phyloP scores from a whole-genome alignment of 441 rosid genomes.

The Arabidopsis hybrid region DNA sequence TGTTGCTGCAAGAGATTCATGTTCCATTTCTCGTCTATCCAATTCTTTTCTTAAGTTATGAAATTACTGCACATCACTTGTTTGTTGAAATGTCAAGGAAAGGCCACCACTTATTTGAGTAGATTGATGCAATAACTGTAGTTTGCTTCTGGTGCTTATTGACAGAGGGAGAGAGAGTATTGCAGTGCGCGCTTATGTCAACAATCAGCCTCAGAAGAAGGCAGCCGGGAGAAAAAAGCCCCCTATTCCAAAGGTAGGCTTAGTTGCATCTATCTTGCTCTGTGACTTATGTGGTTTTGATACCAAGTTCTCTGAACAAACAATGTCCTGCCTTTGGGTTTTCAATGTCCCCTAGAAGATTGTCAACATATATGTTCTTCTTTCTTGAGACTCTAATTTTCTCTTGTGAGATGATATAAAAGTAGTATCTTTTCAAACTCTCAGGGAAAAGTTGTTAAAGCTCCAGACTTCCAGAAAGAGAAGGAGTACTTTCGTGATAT shows the following conservation, averaged over 20 bases:
- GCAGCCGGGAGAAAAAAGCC: constrained; percentile 73
- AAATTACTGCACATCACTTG: constrained; percentile 11
- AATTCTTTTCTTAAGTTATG: neutral
- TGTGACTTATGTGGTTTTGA: constrained; percentile 2
- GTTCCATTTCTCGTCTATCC: neutral
- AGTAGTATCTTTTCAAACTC: constrained; percentile 17
- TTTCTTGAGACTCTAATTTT: neutral
- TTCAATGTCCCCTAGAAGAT: constrained; percentile 7
- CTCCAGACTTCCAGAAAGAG: constrained; percentile 73
- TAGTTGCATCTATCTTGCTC: neutral
- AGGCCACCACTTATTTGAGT: neutral
- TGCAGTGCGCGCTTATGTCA: constrained; percentile 64
- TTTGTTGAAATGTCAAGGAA: constrained; percentile 33
- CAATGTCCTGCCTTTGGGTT: neutral
- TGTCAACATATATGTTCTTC: constrained; percentile 12
- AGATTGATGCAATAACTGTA: constrained; percentile 13
- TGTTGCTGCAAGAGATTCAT: constrained; percentile 2
- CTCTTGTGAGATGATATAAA: constrained; percentile 3
- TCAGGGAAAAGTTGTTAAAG: constrained; percentile 61
- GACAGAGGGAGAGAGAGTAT: constrained; percentile 89
- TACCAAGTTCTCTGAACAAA: neutral
- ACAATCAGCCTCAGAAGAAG: constrained; percentile 57
- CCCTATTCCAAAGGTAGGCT: constrained; percentile 68
- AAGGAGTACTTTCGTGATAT: constrained; percentile 78
- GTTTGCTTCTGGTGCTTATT: constrained; percentile 43